These are phyloP conservation scores for Lachnum nothofagi DNA, from an alignment of 2,329 filamentous ascomycete genomes.

Conservation along the genomic window DNA sequence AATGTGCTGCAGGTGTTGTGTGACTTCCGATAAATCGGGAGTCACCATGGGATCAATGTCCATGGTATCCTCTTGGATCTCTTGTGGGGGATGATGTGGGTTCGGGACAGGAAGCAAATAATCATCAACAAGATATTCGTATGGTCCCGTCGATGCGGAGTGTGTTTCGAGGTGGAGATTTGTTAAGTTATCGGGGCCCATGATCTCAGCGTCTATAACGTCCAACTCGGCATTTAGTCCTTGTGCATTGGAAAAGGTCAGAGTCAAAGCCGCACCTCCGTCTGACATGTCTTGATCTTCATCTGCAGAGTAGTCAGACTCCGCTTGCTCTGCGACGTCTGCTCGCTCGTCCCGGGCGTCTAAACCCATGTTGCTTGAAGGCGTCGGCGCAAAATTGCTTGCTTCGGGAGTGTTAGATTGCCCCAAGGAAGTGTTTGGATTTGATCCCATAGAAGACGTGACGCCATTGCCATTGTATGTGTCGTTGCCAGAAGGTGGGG, in stretches of 20 bases:
- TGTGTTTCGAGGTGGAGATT: background rate
- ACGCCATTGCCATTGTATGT: constrained; percentile 15
- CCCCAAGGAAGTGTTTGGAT: background rate
- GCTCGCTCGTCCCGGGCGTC: constrained; percentile 12
- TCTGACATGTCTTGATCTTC: constrained; percentile 31
- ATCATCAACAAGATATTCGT: background rate
- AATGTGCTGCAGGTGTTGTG: constrained; percentile 29
- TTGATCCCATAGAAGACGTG: constrained; percentile 1
- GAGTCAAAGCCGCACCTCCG: constrained; percentile 22
- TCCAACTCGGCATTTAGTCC: constrained; percentile 24
- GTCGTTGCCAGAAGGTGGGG: constrained; percentile 15
- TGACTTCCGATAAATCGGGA: constrained; percentile 25
- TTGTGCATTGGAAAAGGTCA: constrained; percentile 21
- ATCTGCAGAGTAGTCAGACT: constrained; percentile 14
- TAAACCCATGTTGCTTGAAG: constrained; percentile 15
- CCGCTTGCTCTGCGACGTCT: constrained; percentile 12
- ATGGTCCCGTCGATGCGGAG: background rate
- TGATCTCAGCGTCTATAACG: constrained; percentile 24
- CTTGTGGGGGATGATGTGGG: background rate
- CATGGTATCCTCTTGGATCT: constrained; percentile 2
- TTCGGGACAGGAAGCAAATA: background rate
- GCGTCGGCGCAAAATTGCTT: constrained; percentile 9
- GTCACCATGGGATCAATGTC: constrained; percentile 1
- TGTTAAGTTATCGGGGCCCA: constrained; percentile 13
- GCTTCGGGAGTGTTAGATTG: background rate